Base-by-base conservation (phyloP, 1,284 basidiomycete species). In the Trichosporon inkin region DNA sequence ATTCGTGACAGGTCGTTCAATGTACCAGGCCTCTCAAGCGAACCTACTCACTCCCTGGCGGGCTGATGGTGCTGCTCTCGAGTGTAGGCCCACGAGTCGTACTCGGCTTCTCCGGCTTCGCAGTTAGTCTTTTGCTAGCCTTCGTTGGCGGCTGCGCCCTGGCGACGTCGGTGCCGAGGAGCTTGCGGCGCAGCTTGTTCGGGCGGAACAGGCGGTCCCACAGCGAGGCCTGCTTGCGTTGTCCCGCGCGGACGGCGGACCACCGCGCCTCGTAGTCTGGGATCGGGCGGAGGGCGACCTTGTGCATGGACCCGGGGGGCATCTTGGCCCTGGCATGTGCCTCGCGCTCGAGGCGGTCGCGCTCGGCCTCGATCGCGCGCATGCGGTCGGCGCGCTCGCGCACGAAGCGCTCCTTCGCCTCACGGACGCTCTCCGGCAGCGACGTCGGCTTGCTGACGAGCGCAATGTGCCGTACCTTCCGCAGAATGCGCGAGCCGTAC, bases 401-500 rank as follows among this genome's bases (percentile, higher is more conserved):
- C 10, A 64, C 57, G 40, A 62, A 64, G 8, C 54, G 55, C 47
- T 60, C 49, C 51, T 64, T 64, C 6, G 63, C 63, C 19, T 58
- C 59, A 14, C 62, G 57, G 37, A 64, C 62, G n/a, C 17, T 28
- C 34, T 61, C 53, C 4, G 62, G 62, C 11, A 64, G 52, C 1
- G 28, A 34, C 3, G 53, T 56, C 8, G 63, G 60, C 22, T 38
- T 53, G 22, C 35, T 22, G n/a, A 62, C 49, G 13, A 79, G 65
- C 1, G 73, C 73, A 3, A 79, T 70, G 44, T 73, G 71, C 2
- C 75, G 65, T 8, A 79, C 71, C 56, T 71, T 70, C 3, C 72
- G 67, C 10, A 79, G 67, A 6, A 73, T 67, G 17, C 69, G 61
- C 20, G 69, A 55, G 16, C 79, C 78, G 40, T 75, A 66, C 6